These are phyloP conservation scores for Cadophora sp. DNA, from an alignment of 2,329 filamentous ascomycete genomes.

Conservation along the genomic window DNA sequence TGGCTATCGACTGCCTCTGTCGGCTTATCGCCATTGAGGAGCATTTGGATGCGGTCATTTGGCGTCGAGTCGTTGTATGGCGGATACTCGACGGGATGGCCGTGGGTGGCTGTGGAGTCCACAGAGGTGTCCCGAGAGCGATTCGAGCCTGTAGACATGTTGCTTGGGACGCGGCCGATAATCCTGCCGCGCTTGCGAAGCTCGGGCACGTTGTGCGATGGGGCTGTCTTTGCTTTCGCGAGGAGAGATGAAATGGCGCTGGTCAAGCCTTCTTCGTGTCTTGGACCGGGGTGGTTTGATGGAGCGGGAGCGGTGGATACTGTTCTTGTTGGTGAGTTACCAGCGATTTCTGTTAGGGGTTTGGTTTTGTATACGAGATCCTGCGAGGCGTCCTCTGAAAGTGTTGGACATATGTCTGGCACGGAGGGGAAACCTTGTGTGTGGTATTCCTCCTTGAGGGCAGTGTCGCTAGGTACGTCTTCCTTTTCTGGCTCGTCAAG, in stretches of 20 bases:
- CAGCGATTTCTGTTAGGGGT: constrained; percentile 44
- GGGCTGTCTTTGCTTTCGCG: constrained; percentile 40
- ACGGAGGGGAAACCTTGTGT: constrained; percentile 15
- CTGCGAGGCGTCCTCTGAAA: constrained; percentile 27
- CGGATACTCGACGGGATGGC: constrained; percentile 40
- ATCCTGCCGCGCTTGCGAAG: constrained; percentile 47
- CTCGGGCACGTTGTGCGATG: constrained; percentile 39
- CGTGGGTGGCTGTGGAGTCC: constrained; percentile 47
- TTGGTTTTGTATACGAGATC: constrained; percentile 30
- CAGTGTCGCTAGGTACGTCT: background rate
- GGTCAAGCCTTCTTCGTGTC: constrained; percentile 36
- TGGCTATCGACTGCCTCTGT: constrained; percentile 33
- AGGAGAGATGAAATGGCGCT: constrained; percentile 43
- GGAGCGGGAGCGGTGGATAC: constrained; percentile 36
- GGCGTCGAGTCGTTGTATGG: constrained; percentile 26
- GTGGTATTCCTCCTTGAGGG: constrained; percentile 27
- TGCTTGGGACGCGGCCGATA: constrained; percentile 64
- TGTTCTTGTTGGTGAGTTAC: constrained; percentile 41
- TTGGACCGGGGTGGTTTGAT: constrained; percentile 29
- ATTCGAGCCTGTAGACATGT: constrained; percentile 59
- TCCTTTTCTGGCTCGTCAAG: background rate
- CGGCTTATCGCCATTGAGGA: constrained; percentile 36
- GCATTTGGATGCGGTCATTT: constrained; percentile 36
- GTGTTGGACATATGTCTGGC: constrained; percentile 8
- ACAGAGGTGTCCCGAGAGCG: constrained; percentile 48